Percentiles rank a stretch among this genome's conserved stretches.
Evolutionary conservation across 1,139 yeast genomes (phyloP).

Genomic region (Chernovozyma aurita): DNA sequence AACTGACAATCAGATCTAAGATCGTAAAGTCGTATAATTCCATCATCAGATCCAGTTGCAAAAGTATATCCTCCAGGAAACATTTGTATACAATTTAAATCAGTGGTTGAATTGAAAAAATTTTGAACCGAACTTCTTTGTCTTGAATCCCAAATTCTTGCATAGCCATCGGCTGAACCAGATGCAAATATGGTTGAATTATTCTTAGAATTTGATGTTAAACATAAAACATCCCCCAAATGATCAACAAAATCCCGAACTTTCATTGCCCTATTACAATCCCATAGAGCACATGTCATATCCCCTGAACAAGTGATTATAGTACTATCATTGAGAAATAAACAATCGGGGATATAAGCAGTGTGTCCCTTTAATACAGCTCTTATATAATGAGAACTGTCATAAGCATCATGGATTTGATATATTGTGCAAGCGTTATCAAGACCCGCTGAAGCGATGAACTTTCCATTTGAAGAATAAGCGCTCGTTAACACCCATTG

Average conservation of each 20-base stretch:
- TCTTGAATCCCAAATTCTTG: slow-evolving; percentile 70
- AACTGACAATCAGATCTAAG: slow-evolving; percentile 73
- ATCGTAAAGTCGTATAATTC: slow-evolving; percentile 68
- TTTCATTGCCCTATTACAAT: slow-evolving; percentile 55
- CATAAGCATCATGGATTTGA: slow-evolving; percentile 23
- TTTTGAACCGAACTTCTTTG: slow-evolving; percentile 51
- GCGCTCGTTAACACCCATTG: slow-evolving; percentile 81
- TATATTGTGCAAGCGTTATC: slow-evolving; percentile 77
- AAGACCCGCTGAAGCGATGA: slow-evolving; percentile 79
- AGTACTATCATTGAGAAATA: slow-evolving; percentile 50
- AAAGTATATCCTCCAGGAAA: slow-evolving; percentile 71
- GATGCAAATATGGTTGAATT: slow-evolving; percentile 47
- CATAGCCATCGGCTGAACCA: slow-evolving; percentile 74
- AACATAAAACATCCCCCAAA: slow-evolving; percentile 70
- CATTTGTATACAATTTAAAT: slow-evolving; percentile 61
- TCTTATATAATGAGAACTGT: slow-evolving; percentile 19
- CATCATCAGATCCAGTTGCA: slow-evolving; percentile 77
- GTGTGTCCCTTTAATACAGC: slow-evolving; percentile 71
- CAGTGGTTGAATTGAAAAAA: slow-evolving; percentile 59
- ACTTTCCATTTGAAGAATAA: slow-evolving; percentile 58
- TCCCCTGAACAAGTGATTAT: slow-evolving; percentile 79
- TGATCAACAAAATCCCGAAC: slow-evolving; percentile 65
- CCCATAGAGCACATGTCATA: slow-evolving; percentile 80
- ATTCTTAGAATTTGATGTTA: slow-evolving; percentile 24
- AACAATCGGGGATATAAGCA: slow-evolving; percentile 76